Evolutionary conservation across 2,329 filamentous ascomycete genomes (phyloP).

Genomic region (Stachybotrys echinatus): DNA sequence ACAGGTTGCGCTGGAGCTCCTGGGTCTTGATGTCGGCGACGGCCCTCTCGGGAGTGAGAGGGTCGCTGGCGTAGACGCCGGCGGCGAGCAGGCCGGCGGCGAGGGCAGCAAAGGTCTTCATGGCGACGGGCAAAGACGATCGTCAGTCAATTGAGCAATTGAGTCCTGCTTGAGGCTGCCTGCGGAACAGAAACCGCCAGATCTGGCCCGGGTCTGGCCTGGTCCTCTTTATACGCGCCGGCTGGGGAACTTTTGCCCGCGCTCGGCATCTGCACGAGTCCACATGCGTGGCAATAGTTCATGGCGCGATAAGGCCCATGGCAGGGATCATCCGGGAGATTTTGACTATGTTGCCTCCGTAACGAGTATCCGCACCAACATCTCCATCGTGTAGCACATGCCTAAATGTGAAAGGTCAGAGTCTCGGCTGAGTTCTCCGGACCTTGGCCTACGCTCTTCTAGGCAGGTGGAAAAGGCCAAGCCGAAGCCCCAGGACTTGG

Average conservation of each 20-base stretch:
- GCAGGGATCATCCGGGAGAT: neutral
- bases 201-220: neutral
- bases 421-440: neutral
- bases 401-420: neutral
- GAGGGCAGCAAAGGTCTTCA: constrained; percentile 11
- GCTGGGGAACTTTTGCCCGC: neutral
- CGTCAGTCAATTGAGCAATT: neutral
- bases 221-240: neutral
- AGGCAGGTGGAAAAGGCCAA: neutral
- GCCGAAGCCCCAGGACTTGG: neutral
- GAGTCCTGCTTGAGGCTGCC: neutral
- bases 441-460: neutral
- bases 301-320: neutral
- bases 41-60: constrained; percentile 31
- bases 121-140: constrained; percentile 3
- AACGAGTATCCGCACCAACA: neutral
- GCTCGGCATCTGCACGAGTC: neutral
- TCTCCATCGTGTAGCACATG: neutral
- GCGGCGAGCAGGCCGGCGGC: constrained; percentile 8
- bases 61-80: constrained; percentile 18
- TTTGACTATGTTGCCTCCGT: neutral
- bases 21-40: constrained; percentile 32
- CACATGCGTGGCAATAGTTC: neutral
- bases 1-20: constrained; percentile 46
- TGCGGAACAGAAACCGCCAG: neutral